These are phyloP conservation scores for Lentinula aciculospora DNA, from an alignment of 768 basidiomycete species.

Conservation along the genomic window DNA sequence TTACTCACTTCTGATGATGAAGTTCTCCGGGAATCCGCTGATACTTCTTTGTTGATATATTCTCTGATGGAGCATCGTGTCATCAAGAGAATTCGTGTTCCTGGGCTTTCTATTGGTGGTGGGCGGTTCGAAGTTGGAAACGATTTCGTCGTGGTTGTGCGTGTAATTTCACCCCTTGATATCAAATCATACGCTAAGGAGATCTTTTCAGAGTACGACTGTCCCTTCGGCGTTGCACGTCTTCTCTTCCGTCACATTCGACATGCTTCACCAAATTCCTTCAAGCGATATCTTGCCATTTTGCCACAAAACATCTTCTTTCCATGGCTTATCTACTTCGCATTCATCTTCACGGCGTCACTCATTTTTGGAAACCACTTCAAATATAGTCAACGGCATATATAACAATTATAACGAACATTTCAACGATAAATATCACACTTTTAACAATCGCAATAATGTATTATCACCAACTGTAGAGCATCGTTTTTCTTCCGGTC, in stretches of 20 bases:
- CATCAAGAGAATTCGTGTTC: constrained; percentile 34
- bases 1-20: constrained; percentile 1
- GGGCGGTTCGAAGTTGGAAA: constrained; percentile 37
- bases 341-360: constrained; percentile 8
- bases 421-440: constrained; percentile 14
- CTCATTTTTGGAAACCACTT: constrained; percentile 8
- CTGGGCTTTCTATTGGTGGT: constrained; percentile 26
- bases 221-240: constrained; percentile 50
- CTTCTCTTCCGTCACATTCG: constrained; percentile 49
- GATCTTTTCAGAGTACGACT: constrained; percentile 46
- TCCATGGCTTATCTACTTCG: constrained; percentile 8
- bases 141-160: constrained; percentile 53
- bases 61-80: constrained; percentile 3
- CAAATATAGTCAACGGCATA: constrained; percentile 12
- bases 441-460: constrained; percentile 17
- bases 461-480: constrained; percentile 27
- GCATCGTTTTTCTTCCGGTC: not conserved
- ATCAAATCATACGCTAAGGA: constrained; percentile 1
- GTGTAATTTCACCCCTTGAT: constrained; percentile 18
- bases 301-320: constrained; percentile 24
- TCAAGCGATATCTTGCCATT: constrained; percentile 41
- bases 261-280: constrained; percentile 43
- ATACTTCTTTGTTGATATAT: not conserved
- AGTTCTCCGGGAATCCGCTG: not conserved
- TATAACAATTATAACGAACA: constrained; percentile 10